Conservation (phyloP, 257 asterid genomes). For the Ligustrum vulgare region DNA sequence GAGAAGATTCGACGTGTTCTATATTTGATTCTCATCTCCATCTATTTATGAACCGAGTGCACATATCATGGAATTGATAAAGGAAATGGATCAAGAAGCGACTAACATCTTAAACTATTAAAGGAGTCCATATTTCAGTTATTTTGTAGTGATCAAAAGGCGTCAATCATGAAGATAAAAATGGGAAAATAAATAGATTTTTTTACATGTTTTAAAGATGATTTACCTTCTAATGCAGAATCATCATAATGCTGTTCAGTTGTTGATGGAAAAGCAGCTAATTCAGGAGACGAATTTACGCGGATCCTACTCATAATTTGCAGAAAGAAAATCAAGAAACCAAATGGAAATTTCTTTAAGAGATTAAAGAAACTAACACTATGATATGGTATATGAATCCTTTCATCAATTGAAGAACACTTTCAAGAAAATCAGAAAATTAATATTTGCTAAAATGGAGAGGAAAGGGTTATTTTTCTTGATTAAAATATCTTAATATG, state of each 20-base stretch:
- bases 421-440: neutral
- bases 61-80: no score
- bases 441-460: neutral
- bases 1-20: no score
- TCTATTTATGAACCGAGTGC: neutral
- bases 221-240: slow-evolving; percentile 66
- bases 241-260: slow-evolving; percentile 44
- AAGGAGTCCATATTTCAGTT: no score
- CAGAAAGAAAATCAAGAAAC: neutral
- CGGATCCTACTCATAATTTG: slow-evolving; percentile 42
- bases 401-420: slow-evolving; percentile 21
- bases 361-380: no score
- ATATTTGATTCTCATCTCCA: neutral
- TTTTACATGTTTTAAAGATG: neutral
- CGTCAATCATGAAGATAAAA: no score
- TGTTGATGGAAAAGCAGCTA: slow-evolving; percentile 28
- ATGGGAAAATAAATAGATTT: neutral
- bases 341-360: no score
- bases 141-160: no score
- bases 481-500: slow-evolving; percentile 13
- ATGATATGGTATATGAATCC: neutral
- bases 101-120: neutral
- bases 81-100: no score
- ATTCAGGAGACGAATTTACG: slow-evolving; percentile 44
- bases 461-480: slow-evolving; percentile 20